phyloP scores from a whole-genome alignment of 2,329 filamentous ascomycete species.

The Atkinsonella hypoxylon region DNA sequence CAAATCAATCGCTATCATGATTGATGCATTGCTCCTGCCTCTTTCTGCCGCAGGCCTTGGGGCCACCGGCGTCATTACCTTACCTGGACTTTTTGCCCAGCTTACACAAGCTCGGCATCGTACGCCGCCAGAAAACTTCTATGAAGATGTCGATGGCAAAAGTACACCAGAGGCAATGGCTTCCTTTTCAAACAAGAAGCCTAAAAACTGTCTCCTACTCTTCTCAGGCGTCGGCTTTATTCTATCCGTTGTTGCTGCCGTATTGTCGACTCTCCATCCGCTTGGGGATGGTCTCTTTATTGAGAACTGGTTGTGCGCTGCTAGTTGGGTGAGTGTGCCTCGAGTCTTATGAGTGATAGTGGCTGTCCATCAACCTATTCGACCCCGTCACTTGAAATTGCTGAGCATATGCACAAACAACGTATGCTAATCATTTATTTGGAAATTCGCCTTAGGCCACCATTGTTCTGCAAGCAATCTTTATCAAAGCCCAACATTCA shows the following conservation, averaged over 20 bases:
- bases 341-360: no score
- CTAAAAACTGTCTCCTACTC: slow-evolving; percentile 42
- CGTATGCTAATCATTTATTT: background rate
- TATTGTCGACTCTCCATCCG: slow-evolving; percentile 34
- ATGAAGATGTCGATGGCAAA: slow-evolving; percentile 58
- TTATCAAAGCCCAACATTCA: slow-evolving; percentile 35
- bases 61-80: slow-evolving; percentile 23
- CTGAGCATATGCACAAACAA: background rate
- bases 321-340: slow-evolving; percentile 47
- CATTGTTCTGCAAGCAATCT: slow-evolving; percentile 38
- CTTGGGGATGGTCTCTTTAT: slow-evolving; percentile 29
- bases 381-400: no score
- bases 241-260: slow-evolving; percentile 42
- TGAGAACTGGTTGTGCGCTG: slow-evolving; percentile 48
- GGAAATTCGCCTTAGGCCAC: slow-evolving; percentile 26
- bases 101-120: slow-evolving; percentile 22
- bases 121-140: slow-evolving; percentile 34
- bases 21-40: slow-evolving; percentile 11
- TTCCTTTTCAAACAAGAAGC: slow-evolving; percentile 47
- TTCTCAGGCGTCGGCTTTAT: slow-evolving; percentile 42
- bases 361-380: no score
- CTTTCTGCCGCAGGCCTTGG: slow-evolving; percentile 22
- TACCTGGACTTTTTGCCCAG: slow-evolving; percentile 25
- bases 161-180: slow-evolving; percentile 51
- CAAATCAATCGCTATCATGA: slow-evolving; percentile 2